Evolutionary conservation across 2,329 filamentous ascomycete genomes (phyloP).

Genomic region (Pseudogymnoascus sp.): DNA sequence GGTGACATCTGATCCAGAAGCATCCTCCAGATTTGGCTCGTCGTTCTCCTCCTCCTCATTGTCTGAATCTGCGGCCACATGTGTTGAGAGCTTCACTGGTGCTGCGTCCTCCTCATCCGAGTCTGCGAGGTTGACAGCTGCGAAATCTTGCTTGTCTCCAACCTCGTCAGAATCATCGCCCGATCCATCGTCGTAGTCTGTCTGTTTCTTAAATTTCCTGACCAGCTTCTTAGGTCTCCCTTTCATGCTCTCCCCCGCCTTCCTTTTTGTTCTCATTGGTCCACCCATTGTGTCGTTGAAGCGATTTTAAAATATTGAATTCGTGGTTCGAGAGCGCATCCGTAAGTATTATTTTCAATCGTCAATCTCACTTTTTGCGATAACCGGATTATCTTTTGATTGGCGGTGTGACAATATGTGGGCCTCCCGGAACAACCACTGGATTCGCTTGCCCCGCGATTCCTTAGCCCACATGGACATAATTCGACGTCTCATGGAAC

Average conservation of each 20-base stretch:
- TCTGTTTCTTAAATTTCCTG: constrained; percentile 56
- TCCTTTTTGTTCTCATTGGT: constrained; percentile 42
- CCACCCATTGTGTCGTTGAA: constrained; percentile 24
- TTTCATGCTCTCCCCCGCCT: constrained; percentile 51
- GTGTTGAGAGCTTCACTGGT: constrained; percentile 16
- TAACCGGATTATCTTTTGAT: constrained; percentile 9
- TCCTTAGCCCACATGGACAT: constrained; percentile 3
- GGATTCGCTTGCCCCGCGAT: constrained; percentile 10
- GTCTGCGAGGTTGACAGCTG: constrained; percentile 42
- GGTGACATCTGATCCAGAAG: constrained; percentile 20
- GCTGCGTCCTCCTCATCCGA: constrained; percentile 32
- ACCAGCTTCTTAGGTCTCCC: constrained; percentile 37
- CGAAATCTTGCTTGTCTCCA: constrained; percentile 35
- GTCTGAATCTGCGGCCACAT: constrained; percentile 28
- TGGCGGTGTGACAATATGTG: background rate
- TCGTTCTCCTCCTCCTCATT: constrained; percentile 25
- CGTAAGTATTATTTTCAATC: constrained; percentile 2
- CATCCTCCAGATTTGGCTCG: constrained; percentile 24
- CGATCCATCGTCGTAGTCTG: constrained; percentile 54
- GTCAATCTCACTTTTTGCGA: constrained; percentile 10
- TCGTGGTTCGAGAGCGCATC: background rate
- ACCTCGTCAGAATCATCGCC: constrained; percentile 44
- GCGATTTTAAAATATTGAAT: background rate
- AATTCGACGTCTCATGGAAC: constrained; percentile 6
- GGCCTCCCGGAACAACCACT: constrained; percentile 3